phyloP scores from a whole-genome alignment of 2,329 filamentous ascomycete species.

The Fusarium globosum region DNA sequence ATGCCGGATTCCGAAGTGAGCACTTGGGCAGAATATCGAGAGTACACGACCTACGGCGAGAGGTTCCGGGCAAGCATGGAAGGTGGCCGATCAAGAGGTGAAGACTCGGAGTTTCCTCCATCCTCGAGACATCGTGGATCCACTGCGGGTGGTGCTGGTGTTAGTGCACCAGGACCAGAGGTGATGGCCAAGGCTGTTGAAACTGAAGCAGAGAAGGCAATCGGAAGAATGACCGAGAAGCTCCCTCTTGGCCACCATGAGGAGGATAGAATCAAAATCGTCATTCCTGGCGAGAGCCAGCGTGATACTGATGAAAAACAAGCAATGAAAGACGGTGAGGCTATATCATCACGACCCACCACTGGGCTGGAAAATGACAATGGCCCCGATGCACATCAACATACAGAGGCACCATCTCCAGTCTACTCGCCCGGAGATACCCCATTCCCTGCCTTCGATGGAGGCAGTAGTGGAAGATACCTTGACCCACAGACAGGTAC shows the following conservation, averaged over 20 bases:
- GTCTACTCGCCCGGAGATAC: conserved; percentile 56
- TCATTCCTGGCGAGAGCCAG: conserved; percentile 47
- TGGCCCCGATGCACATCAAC: conserved; percentile 34
- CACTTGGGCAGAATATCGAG: conserved; percentile 92
- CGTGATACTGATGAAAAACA: conserved; percentile 56
- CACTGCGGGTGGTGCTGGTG: conserved; percentile 53
- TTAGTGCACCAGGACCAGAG: conserved; percentile 56
- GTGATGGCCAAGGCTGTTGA: conserved; percentile 51
- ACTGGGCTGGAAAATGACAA: conserved; percentile 44
- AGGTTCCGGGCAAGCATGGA: conserved; percentile 78
- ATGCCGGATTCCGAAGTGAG: conserved; percentile 96
- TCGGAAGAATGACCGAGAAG: conserved; percentile 46
- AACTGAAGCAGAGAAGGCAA: conserved; percentile 49
- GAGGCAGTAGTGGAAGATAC: conserved; percentile 45
- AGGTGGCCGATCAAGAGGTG: conserved; percentile 61
- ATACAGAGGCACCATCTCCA: conserved; percentile 55
- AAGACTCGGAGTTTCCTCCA: conserved; percentile 61
- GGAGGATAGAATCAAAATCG: conserved; percentile 48
- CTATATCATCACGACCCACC: conserved; percentile 23
- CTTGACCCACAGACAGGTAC: conserved; percentile 51
- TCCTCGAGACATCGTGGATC: conserved; percentile 48
- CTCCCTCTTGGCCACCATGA: conserved; percentile 34
- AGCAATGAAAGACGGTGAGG: conserved; percentile 43
- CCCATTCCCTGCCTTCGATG: conserved; percentile 62
- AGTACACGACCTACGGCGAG: conserved; percentile 80